Conservation (phyloP, 768 basidiomycete genomes). For the Pulveroboletus sp. region DNA sequence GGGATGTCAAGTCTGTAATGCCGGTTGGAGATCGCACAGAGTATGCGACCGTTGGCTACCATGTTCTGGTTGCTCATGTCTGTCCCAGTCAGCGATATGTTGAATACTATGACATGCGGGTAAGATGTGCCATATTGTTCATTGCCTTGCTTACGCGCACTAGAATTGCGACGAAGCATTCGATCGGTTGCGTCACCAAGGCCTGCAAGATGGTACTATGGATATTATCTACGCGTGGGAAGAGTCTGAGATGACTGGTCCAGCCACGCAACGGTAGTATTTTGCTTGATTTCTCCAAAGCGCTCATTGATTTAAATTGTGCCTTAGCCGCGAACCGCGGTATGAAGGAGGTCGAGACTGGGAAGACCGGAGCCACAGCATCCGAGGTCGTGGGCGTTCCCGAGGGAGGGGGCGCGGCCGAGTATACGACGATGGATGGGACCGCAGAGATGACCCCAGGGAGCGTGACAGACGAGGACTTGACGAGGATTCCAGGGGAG, state of each 20-base stretch:
- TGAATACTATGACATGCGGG: conserved; percentile 91
- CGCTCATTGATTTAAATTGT: conserved; percentile 4
- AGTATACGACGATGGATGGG: conserved; percentile 39
- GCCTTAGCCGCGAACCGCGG: conserved; percentile 26
- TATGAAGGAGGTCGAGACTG: conserved; percentile 44
- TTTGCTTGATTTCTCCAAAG: background rate
- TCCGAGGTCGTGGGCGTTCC: conserved; percentile 35
- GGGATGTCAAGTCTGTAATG: conserved; percentile 81
- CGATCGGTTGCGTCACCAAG: conserved; percentile 74
- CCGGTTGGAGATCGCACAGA: conserved; percentile 60
- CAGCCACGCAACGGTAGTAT: conserved; percentile 39
- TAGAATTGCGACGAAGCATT: conserved; percentile 76
- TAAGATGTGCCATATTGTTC: conserved; percentile 24
- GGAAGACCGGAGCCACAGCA: conserved; percentile 38
- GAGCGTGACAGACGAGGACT: conserved; percentile 34
- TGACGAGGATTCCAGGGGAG: conserved; percentile 35
- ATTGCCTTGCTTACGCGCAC: conserved; percentile 6
- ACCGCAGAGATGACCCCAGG: conserved; percentile 40
- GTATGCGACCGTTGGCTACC: conserved; percentile 32
- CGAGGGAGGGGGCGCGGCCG: conserved; percentile 41
- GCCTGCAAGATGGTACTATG: conserved; percentile 81
- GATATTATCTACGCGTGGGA: conserved; percentile 89
- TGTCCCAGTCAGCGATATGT: conserved; percentile 73
- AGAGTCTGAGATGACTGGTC: conserved; percentile 47
- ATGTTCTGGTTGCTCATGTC: conserved; percentile 2